A percentile compares a stretch with the other conserved stretches of the same genome.
Evolutionary conservation across 768 basidiomycete genomes (phyloP).

Genomic region (Crassisporium funariophilum): DNA sequence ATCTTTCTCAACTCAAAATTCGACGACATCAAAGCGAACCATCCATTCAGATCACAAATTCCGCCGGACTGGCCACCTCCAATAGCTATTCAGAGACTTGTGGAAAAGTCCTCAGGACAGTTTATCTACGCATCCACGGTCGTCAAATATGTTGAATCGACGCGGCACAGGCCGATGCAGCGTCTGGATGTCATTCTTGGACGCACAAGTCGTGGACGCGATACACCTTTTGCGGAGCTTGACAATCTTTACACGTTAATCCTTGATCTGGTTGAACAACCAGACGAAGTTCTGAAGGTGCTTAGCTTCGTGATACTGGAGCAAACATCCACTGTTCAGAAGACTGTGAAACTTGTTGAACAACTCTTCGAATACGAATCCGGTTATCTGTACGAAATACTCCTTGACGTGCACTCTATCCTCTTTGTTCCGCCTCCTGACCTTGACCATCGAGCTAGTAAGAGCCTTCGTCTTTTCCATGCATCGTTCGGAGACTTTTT

Average conservation of each 20-base stretch:
- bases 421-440: not conserved
- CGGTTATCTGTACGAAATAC: not conserved
- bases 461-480: not conserved
- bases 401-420: not conserved
- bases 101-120: constrained; percentile 18
- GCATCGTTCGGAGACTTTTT: not conserved
- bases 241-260: constrained; percentile 17
- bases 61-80: constrained; percentile 16
- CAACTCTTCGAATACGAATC: too few species aligned
- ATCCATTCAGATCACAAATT: constrained; percentile 8
- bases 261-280: constrained; percentile 1
- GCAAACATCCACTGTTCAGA: not conserved
- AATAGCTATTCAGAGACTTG: constrained; percentile 7
- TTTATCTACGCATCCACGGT: constrained; percentile 21
- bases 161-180: constrained; percentile 4
- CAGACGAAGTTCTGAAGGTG: not conserved
- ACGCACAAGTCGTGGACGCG: not conserved
- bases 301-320: not conserved
- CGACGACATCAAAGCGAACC: constrained; percentile 7
- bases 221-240: constrained; percentile 14
- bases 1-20: constrained; percentile 11
- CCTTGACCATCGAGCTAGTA: not conserved
- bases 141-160: constrained; percentile 11
- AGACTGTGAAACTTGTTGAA: too few species aligned
- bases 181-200: constrained; percentile 17